Evolutionary conservation across 345 rosid species (phyloP), one percentile per base, ranked within the genome.

Genomic region (Corchorus capsularis): DNA sequence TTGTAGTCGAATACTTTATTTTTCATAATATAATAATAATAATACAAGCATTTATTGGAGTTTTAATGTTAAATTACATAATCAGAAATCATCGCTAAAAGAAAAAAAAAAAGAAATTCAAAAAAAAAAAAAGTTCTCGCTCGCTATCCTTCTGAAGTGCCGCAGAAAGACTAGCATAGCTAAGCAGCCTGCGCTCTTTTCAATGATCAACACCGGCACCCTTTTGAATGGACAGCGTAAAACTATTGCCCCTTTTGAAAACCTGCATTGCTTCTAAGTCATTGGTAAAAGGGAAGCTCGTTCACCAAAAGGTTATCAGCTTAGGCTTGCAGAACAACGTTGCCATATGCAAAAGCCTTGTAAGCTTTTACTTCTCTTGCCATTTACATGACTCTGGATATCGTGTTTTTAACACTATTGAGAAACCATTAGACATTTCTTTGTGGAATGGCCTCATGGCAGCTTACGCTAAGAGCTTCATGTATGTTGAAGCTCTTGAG

Each of bases 401-500:
- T 61, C 85, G 80, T 69, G 84, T 93, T 63, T 87, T 86, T 77
- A 57, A 72, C 17, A 50, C 80, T 65, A 12, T 81, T 17, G 75
- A 85, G 3, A 46, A 72, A 46, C 86, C 82, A 41, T 79, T 80
- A 5, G 88, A 86, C 72, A 80, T 88, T 63, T 87, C 87, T 43
- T 78, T 89, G 4, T 91, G 94, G 92, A 93, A 93, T 81, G 75
- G 84, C 74, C 79, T 89, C 39, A 12, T 89, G 80, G 86, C 92
- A 22, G 83, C 86, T 64, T 91, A 86, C 75, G 54, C 88, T 61
- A 89, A 71, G 85, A 86, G 78, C 81, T 78, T 59, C 68, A 83
- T 91, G 92, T 85, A 83, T 81, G 3, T 61, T 43, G 89, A 91
- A 61, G 87, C 85, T 83, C 71, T 91, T 66, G 82, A 82, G 19